Conservation (phyloP, 345 rosid genomes). For the Angophora floribunda region DNA sequence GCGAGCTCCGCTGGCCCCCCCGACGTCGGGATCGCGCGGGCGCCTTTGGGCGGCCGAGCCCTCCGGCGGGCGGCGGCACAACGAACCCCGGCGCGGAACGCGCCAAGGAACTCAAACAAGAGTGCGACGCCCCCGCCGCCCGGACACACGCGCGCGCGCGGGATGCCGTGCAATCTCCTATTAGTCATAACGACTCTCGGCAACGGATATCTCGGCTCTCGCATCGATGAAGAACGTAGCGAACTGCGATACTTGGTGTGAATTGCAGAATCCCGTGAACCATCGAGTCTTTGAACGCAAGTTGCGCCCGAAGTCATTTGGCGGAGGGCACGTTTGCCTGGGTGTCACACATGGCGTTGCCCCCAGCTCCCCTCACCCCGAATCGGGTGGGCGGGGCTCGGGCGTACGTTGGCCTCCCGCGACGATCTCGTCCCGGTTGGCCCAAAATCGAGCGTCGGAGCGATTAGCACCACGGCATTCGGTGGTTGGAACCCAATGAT, state of each 20-base stretch:
- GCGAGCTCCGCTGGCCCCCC: no score
- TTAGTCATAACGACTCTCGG: not conserved
- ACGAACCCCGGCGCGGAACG: not conserved
- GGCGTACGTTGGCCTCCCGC: not conserved
- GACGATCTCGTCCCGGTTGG: not conserved
- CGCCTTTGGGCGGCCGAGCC: no score
- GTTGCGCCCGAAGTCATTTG: not conserved
- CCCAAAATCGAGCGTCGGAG: not conserved
- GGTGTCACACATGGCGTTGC: not conserved
- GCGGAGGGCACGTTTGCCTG: not conserved
- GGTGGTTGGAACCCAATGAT: not conserved
- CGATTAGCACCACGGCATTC: not conserved
- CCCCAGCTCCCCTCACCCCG: not conserved
- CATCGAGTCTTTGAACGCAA: not conserved
- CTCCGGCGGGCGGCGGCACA: no score
- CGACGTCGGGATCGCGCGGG: no score
- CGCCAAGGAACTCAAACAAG: not conserved
- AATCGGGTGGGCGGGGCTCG: not conserved
- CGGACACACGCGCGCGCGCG: not conserved
- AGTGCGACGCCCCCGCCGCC: not conserved
- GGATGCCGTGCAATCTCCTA: not conserved
- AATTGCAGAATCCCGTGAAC: not conserved
- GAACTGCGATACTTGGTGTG: no score
- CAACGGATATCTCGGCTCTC: not conserved
- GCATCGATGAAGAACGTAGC: not conserved